Evolutionary conservation across 108 stramenopile species (phyloP), one percentile per base, ranked within the genome.

Genomic region (Chaetoceros tenuissimus): DNA sequence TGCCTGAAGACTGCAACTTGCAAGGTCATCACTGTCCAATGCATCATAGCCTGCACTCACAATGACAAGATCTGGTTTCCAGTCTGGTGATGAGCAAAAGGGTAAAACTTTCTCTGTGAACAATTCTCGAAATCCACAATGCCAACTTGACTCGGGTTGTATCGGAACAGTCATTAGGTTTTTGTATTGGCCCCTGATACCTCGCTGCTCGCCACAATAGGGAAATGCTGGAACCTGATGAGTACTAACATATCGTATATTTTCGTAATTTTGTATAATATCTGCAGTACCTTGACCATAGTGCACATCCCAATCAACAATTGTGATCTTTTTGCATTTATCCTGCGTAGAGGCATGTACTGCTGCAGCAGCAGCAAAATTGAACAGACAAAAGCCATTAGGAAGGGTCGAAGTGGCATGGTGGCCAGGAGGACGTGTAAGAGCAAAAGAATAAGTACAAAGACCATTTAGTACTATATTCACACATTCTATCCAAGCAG

Each of bases 391-490:
- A 64, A 84, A 84, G 16, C 83, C 83, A 63, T 78, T 77, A 10
- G 78, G 59, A 3, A 45, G 8, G 13, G 26, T 5, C 7, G 51
- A 27, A 0, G 63, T 75, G 7, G 83, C 83, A 63, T 84, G 83
- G 55, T 84, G 83, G 5, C 83, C 83, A 7, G 83, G 83, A n/a
- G 83, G 83, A 43, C 83, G 60, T 2, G 73, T 77, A 44, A 84
- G 59, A 8, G 78, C 78, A 51, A 77, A 63, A n/a, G 71, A 55
- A 24, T 28, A 23, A 26, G 22, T 21, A 8, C 19, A 20, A 13
- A 21, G 23, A 21, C 5, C 34, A 24, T 3, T 60, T 13, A 46
- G 23, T 26, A 51, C 25, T 26, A 10, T 5, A 40, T 80, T 68
- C 1, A 76, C 66, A 22, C 71, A 71, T 24, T 68, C 59, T 31